Conservation (phyloP, 257 asterid genomes). For the Salvia miltiorrhiza region DNA sequence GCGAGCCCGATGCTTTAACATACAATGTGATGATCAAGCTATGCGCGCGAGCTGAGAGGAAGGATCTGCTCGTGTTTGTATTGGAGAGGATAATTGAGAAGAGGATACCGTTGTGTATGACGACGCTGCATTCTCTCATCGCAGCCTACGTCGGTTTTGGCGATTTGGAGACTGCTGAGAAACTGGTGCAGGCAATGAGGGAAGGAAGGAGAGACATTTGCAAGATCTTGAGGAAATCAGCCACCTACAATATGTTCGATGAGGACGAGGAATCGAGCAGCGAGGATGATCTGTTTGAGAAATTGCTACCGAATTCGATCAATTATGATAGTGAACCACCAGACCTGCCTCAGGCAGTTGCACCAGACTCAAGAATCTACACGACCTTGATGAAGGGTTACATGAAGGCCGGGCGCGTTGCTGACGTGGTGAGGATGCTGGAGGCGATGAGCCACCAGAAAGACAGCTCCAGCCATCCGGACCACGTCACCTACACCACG, state of each 20-base stretch:
- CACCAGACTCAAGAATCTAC: slow-evolving; percentile 81
- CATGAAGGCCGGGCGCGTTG: slow-evolving; percentile 74
- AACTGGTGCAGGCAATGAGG: slow-evolving; percentile 75
- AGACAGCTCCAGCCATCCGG: slow-evolving; percentile 71
- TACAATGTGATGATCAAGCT: slow-evolving; percentile 87
- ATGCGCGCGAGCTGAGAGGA: slow-evolving; percentile 72
- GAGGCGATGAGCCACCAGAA: slow-evolving; percentile 87
- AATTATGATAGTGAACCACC: slow-evolving; percentile 43
- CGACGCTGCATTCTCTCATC: slow-evolving; percentile 87
- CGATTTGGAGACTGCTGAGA: slow-evolving; percentile 76
- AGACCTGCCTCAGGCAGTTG: slow-evolving; percentile 39
- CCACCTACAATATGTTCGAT: slow-evolving; percentile 19
- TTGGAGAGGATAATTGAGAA: slow-evolving; percentile 72
- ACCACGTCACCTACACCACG: slow-evolving; percentile 89
- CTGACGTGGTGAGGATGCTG: slow-evolving; percentile 82
- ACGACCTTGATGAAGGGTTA: slow-evolving; percentile 97
- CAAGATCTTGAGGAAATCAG: slow-evolving; percentile 58
- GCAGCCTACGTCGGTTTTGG: slow-evolving; percentile 96
- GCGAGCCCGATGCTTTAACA: slow-evolving; percentile 77
- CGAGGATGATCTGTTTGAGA: slow-evolving; percentile 33
- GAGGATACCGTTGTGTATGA: slow-evolving; percentile 50
- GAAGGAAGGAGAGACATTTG: slow-evolving; percentile 82
- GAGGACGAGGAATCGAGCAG: slow-evolving; percentile 16
- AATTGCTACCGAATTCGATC: slow-evolving; percentile 63
- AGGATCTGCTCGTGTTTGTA: slow-evolving; percentile 77